A percentile compares a stretch with the other conserved stretches of the same genome.
Conservation (phyloP, 352 stramenopile genomes). For the Globisporangium emineosum region DNA sequence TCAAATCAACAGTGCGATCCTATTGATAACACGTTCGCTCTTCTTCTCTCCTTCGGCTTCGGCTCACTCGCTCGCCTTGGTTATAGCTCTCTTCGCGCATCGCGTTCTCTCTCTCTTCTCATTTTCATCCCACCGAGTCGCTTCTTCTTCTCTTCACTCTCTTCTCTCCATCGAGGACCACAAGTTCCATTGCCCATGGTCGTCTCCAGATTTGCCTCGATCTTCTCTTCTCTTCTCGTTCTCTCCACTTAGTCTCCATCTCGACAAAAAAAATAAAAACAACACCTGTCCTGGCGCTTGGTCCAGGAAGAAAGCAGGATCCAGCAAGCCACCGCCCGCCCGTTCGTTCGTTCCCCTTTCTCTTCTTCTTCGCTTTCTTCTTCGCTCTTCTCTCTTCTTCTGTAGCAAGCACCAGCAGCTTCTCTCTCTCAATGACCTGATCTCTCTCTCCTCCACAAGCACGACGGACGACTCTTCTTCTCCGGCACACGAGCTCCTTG, state of each 20-base stretch:
- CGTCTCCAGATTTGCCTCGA: background rate
- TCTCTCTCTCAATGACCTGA: background rate
- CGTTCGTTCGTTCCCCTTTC: constrained; percentile 3
- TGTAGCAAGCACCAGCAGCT: constrained; percentile 1
- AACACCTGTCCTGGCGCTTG: constrained; percentile 13
- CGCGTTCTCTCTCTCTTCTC: constrained; percentile 5
- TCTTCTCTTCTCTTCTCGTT: background rate
- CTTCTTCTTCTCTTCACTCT: background rate
- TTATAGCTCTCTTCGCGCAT: background rate
- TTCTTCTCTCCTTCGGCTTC: background rate
- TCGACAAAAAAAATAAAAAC: constrained; percentile 22
- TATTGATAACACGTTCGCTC: background rate
- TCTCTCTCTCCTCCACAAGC: constrained; percentile 1
- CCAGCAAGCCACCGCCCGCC: background rate
- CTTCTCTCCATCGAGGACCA: constrained; percentile 10
- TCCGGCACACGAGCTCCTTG: background rate
- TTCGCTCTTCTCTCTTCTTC: background rate
- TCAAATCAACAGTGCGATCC: constrained; percentile 16
- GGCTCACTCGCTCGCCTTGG: background rate
- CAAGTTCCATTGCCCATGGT: constrained; percentile 44
- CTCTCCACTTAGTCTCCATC: constrained; percentile 9
- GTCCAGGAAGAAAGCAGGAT: constrained; percentile 8
- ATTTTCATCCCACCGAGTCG: background rate
- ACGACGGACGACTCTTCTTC: background rate
- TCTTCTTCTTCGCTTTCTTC: background rate